phyloP scores from a whole-genome alignment of 768 basidiomycete genomes.

The Postia placenta region DNA sequence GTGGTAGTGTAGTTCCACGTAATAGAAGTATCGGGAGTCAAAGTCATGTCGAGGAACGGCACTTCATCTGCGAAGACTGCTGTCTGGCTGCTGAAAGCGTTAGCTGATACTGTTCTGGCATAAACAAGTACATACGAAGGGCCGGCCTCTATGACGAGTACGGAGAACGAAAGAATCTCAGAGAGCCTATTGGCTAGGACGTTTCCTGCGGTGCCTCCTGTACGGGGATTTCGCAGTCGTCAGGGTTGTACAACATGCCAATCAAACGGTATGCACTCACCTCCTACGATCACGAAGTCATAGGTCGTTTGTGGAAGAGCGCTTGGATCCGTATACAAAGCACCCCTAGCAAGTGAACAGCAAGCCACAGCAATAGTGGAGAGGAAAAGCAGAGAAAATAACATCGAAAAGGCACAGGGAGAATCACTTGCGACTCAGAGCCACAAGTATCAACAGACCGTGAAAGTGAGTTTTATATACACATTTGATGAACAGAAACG shows the following conservation, averaged over 20 bases:
- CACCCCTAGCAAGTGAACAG: background rate
- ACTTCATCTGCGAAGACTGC: conserved; percentile 4
- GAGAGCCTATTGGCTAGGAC: conserved; percentile 1
- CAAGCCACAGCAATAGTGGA: background rate
- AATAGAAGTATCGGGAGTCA: conserved; percentile 8
- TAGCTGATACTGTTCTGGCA: background rate
- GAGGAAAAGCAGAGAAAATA: background rate
- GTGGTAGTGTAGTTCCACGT: conserved; percentile 25
- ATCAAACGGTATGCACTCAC: background rate
- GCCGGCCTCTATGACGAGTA: conserved; percentile 3
- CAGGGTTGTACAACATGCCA: background rate
- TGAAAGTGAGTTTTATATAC: too few relatives aligned
- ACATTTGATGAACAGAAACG: too few relatives aligned
- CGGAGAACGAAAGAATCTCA: background rate
- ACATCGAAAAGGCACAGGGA: background rate
- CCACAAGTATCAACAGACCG: too few relatives aligned
- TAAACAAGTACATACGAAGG: background rate
- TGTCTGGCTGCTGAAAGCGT: conserved; percentile 2
- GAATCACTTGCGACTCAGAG: too few relatives aligned
- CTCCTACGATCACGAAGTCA: conserved; percentile 1
- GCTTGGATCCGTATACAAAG: background rate
- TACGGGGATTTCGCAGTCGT: background rate
- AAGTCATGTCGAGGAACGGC: conserved; percentile 5
- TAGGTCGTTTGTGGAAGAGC: background rate
- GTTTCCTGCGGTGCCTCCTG: conserved; percentile 4